Percentiles rank a stretch among this genome's conserved stretches.
Evolutionary conservation across 2,329 filamentous ascomycete species (phyloP).

Genomic region (Zalaria sp.): DNA sequence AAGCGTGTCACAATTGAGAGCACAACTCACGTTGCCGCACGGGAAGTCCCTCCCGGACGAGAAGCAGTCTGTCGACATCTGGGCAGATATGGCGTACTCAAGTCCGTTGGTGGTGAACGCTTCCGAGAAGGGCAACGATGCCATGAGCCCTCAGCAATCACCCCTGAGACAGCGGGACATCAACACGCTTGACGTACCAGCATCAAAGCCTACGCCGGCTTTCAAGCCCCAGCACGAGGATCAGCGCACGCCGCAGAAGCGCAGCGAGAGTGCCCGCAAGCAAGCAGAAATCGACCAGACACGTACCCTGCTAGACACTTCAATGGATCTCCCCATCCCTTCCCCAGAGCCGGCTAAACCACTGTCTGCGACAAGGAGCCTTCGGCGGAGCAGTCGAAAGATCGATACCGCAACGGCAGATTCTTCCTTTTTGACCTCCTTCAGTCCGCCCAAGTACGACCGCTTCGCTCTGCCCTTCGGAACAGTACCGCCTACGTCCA

Average conservation of each 20-base stretch:
- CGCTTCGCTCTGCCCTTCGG: conserved; percentile 4
- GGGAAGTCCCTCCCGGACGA: no score
- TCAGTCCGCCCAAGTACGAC: conserved; percentile 1
- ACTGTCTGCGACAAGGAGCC: background rate
- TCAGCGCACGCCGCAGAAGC: background rate
- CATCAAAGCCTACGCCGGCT: background rate
- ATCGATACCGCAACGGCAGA: conserved; percentile 4
- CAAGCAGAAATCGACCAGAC: no score
- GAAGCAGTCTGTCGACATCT: background rate
- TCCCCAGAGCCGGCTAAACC: conserved; percentile 1
- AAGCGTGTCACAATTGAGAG: no score
- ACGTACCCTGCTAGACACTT: background rate
- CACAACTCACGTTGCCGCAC: no score
- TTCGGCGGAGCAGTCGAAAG: background rate
- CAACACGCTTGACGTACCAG: conserved; percentile 1
- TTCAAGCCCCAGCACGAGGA: background rate
- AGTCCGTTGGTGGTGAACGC: conserved; percentile 3
- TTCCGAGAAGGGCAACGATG: background rate
- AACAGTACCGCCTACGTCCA: background rate
- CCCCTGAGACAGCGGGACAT: conserved; percentile 3
- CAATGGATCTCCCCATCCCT: conserved; percentile 1
- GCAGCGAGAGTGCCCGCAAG: no score
- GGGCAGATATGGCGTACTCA: conserved; percentile 2
- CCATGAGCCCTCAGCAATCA: background rate
- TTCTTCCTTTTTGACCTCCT: background rate